A percentile compares a stretch with the other conserved stretches of the same genome.
phyloP scores from a whole-genome alignment of 345 rosid species.

The Hibiscus trionum region DNA sequence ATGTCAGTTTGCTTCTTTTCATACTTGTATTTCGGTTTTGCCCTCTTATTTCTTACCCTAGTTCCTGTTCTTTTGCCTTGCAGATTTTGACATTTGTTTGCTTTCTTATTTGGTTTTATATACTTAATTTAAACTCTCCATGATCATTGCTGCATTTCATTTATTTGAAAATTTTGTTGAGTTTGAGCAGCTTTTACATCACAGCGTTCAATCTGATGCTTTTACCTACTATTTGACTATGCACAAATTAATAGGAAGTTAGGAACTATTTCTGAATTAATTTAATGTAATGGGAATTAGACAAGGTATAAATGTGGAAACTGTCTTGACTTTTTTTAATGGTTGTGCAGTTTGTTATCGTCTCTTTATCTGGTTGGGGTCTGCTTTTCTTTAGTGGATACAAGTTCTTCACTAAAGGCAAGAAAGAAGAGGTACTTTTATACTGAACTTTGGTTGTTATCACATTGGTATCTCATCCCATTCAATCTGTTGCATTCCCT shows the following conservation, averaged over 20 bases:
- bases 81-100: not conserved
- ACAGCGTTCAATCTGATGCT: not conserved
- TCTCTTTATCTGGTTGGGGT: conserved; percentile 64
- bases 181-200: not conserved
- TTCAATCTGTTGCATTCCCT: not conserved
- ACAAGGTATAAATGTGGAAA: not conserved
- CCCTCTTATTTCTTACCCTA: not conserved
- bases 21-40: not conserved
- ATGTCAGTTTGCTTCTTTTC: conserved; percentile 39
- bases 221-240: not conserved
- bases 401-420: conserved; percentile 37
- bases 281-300: not conserved
- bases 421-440: conserved; percentile 44
- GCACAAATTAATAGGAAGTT: not conserved
- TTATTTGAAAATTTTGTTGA: not conserved
- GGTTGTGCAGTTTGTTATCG: conserved; percentile 55
- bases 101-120: not conserved
- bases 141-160: not conserved
- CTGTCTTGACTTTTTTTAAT: not conserved
- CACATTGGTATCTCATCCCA: not conserved
- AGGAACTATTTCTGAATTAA: not conserved
- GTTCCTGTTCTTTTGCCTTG: not conserved
- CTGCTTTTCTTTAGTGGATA: conserved; percentile 44
- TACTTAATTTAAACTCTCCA: not conserved
- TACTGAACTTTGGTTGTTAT: not conserved